phyloP scores from a whole-genome alignment of 495 filamentous ascomycete species.

The Cercophora samala region DNA sequence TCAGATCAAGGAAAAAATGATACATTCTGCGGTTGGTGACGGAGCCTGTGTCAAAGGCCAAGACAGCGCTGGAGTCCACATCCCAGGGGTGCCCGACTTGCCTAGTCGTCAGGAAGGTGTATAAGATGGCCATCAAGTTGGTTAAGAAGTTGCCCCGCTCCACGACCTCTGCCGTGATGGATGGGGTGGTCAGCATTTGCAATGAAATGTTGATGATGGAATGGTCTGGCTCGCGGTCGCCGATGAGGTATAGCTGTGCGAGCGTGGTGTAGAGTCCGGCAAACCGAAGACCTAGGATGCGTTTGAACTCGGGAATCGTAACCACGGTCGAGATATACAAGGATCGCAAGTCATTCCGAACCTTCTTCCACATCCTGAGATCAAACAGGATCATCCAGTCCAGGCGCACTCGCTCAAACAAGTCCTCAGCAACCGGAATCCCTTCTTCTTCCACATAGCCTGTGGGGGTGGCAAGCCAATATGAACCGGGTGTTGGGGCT shows the following conservation, averaged over 20 bases:
- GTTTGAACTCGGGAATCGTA: conserved; percentile 90
- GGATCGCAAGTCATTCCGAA: conserved; percentile 82
- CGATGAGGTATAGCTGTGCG: conserved; percentile 92
- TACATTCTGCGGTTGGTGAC: conserved; percentile 93
- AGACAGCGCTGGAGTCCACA: conserved; percentile 73
- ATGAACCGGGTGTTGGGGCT: conserved; percentile 56
- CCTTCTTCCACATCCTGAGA: conserved; percentile 92
- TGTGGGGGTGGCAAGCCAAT: conserved; percentile 82
- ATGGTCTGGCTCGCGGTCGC: conserved; percentile 93
- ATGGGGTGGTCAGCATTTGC: conserved; percentile 94
- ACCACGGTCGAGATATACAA: conserved; percentile 96
- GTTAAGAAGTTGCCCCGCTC: conserved; percentile 95
- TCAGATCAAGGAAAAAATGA: conserved; percentile 92
- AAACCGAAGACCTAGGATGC: conserved; percentile 87
- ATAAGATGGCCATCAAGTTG: conserved; percentile 90
- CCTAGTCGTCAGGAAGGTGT: conserved; percentile 92
- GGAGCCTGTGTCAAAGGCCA: conserved; percentile 89
- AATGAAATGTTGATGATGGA: conserved; percentile 96
- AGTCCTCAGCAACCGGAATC: conserved; percentile 72
- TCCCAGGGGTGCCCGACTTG: conserved; percentile 92
- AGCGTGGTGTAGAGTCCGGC: conserved; percentile 90
- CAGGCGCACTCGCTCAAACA: conserved; percentile 81
- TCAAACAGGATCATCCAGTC: conserved; percentile 98
- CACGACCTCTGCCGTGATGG: conserved; percentile 91
- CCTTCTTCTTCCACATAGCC: conserved; percentile 56